phyloP scores from a whole-genome alignment of 345 rosid species.

The Lagerstroemia speciosa region DNA sequence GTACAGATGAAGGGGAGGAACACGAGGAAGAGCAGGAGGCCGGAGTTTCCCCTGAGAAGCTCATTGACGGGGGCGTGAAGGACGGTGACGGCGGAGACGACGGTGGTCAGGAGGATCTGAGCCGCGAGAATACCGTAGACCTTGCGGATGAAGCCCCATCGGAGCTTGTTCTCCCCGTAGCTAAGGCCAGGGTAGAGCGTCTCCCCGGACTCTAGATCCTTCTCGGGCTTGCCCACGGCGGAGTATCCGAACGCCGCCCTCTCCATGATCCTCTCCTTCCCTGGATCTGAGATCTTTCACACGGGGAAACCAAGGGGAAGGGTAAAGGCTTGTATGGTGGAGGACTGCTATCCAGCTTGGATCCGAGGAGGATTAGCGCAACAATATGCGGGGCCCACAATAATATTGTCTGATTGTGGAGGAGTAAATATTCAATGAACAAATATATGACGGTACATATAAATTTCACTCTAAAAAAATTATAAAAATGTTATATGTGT shows the following conservation, averaged over 20 bases:
- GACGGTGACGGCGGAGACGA: conserved; percentile 62
- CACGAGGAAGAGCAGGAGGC: conserved; percentile 61
- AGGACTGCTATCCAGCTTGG: no score
- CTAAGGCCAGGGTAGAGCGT: conserved; percentile 74
- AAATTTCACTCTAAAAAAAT: no score
- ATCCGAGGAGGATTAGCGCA: no score
- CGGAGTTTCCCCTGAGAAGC: conserved; percentile 57
- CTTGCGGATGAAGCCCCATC: conserved; percentile 92
- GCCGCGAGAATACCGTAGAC: conserved; percentile 79
- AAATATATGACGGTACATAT: no score
- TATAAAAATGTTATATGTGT: no score
- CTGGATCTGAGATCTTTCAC: no score
- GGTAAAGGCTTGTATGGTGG: no score
- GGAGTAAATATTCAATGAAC: no score
- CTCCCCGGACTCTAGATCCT: conserved; percentile 54
- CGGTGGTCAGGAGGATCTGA: conserved; percentile 76
- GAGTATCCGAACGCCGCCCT: conserved; percentile 50
- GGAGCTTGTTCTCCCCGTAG: conserved; percentile 76
- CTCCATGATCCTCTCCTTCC: conserved; percentile 3
- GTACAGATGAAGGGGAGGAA: conserved; percentile 68
- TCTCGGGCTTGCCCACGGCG: conserved; percentile 35
- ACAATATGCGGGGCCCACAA: no score
- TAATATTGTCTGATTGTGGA: no score
- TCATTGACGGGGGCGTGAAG: conserved; percentile 61
- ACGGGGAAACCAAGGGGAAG: no score